Base-by-base conservation (phyloP, 2,329 filamentous ascomycete species). In the Didymella exigua region DNA sequence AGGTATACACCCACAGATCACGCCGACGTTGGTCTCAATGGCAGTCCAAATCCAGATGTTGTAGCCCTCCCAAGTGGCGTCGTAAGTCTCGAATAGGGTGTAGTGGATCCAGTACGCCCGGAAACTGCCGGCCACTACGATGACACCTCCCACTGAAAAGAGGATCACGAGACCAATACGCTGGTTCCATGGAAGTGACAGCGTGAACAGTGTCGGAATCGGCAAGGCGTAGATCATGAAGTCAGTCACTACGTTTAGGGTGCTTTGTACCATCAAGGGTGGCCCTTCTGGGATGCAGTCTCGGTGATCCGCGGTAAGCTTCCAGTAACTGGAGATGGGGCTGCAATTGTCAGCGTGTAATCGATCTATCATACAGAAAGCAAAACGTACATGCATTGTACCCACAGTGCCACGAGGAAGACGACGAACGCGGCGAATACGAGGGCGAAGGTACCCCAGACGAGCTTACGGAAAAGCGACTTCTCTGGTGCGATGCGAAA, bases 91-190 rank as follows among this genome's bases (percentile, higher is more conserved):
- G 47, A 77, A 75, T 26, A 81, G 66, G 2, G 74, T 74, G 56
- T 77, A 76, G 66, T 77, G 79, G 31, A 79, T 75, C 71, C 71
- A 80, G 69, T 79, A 80, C 10, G 78, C 80, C 8, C 79, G 73
- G 62, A 80, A 71, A 37, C 74, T 69, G 19, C 78, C 78, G 2
- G 78, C 78, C 37, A 79, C 71, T n/a, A 78, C 77, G 42, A 80
- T 79, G 36, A 79, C 63, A 41, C 77, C 74, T 27, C 78, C 78
- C 9, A 80, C 67, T 2, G 75, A 72, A 27, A 80, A 75, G 16
- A 80, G 71, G n/a, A 78, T 42, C 27, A 74, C 69, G 13, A 78
- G 74, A 16, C 77, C 77, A 26, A 79, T 66, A 19, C 78, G 76
- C 49, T 80, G 76, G 24, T 64, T 68, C 49, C 76, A 65, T 1